Percentiles rank a stretch among this genome's conserved stretches.
Conservation (phyloP, 164 flowering plant species). For the Chloranthus sessilifolius region DNA sequence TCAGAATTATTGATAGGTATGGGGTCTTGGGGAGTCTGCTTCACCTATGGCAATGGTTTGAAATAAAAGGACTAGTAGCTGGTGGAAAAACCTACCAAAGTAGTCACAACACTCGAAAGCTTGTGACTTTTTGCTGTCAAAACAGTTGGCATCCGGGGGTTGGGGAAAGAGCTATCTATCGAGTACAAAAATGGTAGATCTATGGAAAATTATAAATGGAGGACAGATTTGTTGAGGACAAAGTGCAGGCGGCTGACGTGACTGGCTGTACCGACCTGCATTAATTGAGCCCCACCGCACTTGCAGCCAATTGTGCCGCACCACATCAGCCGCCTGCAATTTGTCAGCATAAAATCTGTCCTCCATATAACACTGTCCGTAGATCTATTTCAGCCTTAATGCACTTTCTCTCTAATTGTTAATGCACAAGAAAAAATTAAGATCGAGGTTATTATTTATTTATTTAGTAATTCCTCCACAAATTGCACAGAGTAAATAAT, state of each 20-base stretch:
- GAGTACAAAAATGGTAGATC: conserved; percentile 42
- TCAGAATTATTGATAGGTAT: too few species aligned
- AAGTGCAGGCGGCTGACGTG: too few species aligned
- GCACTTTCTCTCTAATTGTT: not conserved
- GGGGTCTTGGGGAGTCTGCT: conserved; percentile 19
- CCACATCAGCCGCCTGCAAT: too few species aligned
- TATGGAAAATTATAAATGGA: too few species aligned
- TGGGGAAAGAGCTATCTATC: conserved; percentile 60
- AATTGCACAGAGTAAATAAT: not conserved
- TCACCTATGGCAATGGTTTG: conserved; percentile 19
- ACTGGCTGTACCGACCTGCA: too few species aligned
- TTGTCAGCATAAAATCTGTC: too few species aligned
- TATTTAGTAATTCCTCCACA: not conserved
- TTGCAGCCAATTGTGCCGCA: too few species aligned
- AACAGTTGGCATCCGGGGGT: conserved; percentile 38
- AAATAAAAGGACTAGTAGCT: conserved; percentile 11
- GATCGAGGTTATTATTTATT: not conserved
- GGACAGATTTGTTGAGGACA: too few species aligned
- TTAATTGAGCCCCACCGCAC: too few species aligned
- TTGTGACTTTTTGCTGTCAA: conserved; percentile 28
- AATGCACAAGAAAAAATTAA: not conserved
- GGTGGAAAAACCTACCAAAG: conserved; percentile 17
- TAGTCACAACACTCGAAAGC: conserved; percentile 14
- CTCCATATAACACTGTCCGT: too few species aligned
- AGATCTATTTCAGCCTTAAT: not conserved